Base-by-base conservation (phyloP, 108 stramenopile genomes). In the Pseudonitzschia multiseries region DNA sequence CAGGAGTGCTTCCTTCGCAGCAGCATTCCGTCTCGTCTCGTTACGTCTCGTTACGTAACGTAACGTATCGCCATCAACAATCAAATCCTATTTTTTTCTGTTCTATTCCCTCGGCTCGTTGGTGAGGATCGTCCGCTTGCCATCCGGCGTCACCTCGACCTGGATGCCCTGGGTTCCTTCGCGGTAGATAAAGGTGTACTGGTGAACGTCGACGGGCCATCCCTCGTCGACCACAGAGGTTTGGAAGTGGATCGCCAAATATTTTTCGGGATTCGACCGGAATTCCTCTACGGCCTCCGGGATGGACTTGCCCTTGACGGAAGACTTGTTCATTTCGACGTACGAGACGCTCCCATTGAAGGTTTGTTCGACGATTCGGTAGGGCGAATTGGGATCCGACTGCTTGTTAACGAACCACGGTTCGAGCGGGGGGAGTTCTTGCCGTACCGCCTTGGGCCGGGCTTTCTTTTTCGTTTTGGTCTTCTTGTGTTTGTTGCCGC, bases 121-220 rank as follows among this genome's bases (percentile, higher is more conserved):
- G 36, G 36, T 36, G 36, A 36, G 36, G 6, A 36, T 36, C 6
- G 36, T 36, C 36, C 36, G 36, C 36, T 36, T 36, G 36, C 36
- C 36, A 6, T 2, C 6, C 4, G 36, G 36, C 36, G 36, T 36
- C 4, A 36, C 73, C 18, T 66, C 32, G 52, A 65, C 65, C 26
- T 66, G 22, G 15, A 62, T 27, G 18, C 53, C 52, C 27, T 43
- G 44, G 15, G 73, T 74, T 36, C 73, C 73, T 10, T 28, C 65
- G 4, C 73, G 73, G 24, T 66, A 57, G 3, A 74, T 56, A n/a
- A 74, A 32, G 0, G 73, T 74, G 57, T 63, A 74, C 53, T 74
- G 54, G 53, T 66, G 65, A 42, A 66, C 73, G 0, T 74, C 36
- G 22, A 27, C 32, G 13, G 40, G 61, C 73, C 73, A 74, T 36